A percentile compares a stretch with the other conserved stretches of the same genome.
Evolutionary conservation across 371 early-diverging fungal species (phyloP).

Genomic region (Paraphysoderma sedebokerense): DNA sequence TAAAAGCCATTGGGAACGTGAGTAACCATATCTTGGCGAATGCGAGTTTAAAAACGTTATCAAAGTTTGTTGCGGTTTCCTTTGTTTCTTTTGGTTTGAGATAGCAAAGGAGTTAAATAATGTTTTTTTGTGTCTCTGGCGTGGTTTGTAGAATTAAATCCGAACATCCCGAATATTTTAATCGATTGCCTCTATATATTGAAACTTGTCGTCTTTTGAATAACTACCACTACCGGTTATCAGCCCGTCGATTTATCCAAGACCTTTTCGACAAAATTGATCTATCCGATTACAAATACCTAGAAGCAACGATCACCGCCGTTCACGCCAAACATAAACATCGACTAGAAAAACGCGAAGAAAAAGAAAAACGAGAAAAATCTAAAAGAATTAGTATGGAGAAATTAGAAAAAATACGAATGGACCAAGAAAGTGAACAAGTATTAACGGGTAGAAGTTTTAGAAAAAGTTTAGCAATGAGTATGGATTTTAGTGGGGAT

Average conservation of each 20-base stretch:
- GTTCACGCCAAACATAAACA: too few relatives aligned
- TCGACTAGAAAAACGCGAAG: too few relatives aligned
- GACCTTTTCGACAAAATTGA: constrained; percentile 50
- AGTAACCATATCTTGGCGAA: constrained; percentile 72
- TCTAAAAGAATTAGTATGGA: too few relatives aligned
- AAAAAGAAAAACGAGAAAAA: too few relatives aligned
- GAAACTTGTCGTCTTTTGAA: constrained; percentile 41
- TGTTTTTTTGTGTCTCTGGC: neutral
- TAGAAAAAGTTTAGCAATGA: too few relatives aligned
- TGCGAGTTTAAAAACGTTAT: constrained; percentile 48
- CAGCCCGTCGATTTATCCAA: constrained; percentile 54
- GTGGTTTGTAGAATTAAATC: constrained; percentile 19
- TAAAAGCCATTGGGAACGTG: constrained; percentile 58
- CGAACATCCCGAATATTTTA: constrained; percentile 42
- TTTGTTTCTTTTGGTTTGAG: neutral
- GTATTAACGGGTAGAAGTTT: too few relatives aligned
- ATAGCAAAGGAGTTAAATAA: too few relatives aligned
- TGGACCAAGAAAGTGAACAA: too few relatives aligned
- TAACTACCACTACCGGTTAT: constrained; percentile 51
- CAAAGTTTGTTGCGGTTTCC: constrained; percentile 20
- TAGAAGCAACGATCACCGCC: too few relatives aligned
- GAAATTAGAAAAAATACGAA: too few relatives aligned
- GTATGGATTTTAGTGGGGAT: too few relatives aligned
- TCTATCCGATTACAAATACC: too few relatives aligned
- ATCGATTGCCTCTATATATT: constrained; percentile 31